Evolutionary conservation across 2,329 filamentous ascomycete species (phyloP), one percentile per base, ranked within the genome.

Genomic region (Colletotrichum caudatum): DNA sequence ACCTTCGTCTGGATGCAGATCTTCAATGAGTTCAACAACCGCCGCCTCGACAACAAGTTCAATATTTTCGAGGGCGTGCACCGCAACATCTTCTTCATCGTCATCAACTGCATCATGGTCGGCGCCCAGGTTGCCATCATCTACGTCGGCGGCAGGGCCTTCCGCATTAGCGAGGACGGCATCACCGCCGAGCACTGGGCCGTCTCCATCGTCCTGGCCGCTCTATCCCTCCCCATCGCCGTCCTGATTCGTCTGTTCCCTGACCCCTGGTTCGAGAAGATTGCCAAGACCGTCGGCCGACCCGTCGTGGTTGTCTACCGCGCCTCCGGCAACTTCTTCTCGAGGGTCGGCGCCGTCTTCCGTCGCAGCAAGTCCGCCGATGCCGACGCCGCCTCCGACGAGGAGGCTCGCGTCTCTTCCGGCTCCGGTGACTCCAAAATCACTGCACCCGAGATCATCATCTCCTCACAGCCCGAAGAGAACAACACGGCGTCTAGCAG

Each of bases 221-320:
- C 83, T 2, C 71, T 88, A 0, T 88, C 82, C 29, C 77, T 89
- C 12, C 87, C 87, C 0, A 84, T 85, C 80, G 87, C 84, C 37
- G 76, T 85, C 37, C 77, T 84, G 46, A 81, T 89, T 63, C 80
- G 87, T 11, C 78, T 85, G 1, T 84, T 89, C 67, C 87, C 87
- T 1, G 87, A 89, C 74, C 70, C 70, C 5, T 80, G 78, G 78
- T 83, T 83, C 56, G 95, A 98, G 88, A 99, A 99, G 78, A 99
- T 99, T 75, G 96, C 99, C 95, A 99, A 98, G 74, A 99, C 96
- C 83, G 95, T 98, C 23, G 96, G 96, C 85, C 98, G 99, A 2
- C 96, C 96, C 20, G 96, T 99, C 1, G 96, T 98, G 74, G 95
- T 90, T 29, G 96, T 99, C 88, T 99, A 72, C 65, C 81, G 76